Base-by-base conservation (phyloP, 1,284 basidiomycete genomes). In the Apiotrichum sp. region DNA sequence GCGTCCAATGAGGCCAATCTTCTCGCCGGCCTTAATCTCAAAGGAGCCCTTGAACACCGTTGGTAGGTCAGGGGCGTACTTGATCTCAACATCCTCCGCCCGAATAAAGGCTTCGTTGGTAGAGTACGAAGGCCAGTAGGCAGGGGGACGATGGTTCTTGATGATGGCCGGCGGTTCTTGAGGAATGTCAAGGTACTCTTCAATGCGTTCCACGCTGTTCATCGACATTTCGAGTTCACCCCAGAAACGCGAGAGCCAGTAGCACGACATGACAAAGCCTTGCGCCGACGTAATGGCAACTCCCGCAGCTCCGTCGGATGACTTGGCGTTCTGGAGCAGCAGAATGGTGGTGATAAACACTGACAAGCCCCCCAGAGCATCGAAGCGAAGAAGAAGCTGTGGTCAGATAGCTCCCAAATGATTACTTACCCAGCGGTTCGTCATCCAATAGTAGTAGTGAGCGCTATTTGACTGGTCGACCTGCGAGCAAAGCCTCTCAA, bases 151-250 rank as follows among this genome's bases (percentile, higher is more conserved):
- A 50, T 80, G 80, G 0, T 80, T 80, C 55, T 86, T 83, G 49
- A 90, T 85, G 55, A 86, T 67, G 0, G 84, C 79, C 1, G 89
- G 84, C 4, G 89, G 84, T 69, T 93, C 92, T 67, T 89, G 87
- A 0, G 89, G 87, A n/a, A 93, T 79, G 52, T 87, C 82, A 16
- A 93, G 82, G 68, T 93, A 95, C 77, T 95, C 92, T 4, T 88
- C 83, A 6, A 93, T 81, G 56, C 92, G 86, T 73, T 96, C 93
- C 6, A 95, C 86, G 6, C 84, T 83, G 73, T 88, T 88, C 9
- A 89, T 87, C 73, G 73, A 71, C 68, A 76, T 74, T 59, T 77
- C 76, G 16, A 78, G 63, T 46, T 75, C 70, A 33, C 70, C 72
- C 68, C 73, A 73, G 66, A 74, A 74, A 49, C 75, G 63, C 6